A percentile compares a stretch with the other conserved stretches of the same genome.
phyloP scores from a whole-genome alignment of 1,284 basidiomycete species.

The Marasmius tenuissimus region DNA sequence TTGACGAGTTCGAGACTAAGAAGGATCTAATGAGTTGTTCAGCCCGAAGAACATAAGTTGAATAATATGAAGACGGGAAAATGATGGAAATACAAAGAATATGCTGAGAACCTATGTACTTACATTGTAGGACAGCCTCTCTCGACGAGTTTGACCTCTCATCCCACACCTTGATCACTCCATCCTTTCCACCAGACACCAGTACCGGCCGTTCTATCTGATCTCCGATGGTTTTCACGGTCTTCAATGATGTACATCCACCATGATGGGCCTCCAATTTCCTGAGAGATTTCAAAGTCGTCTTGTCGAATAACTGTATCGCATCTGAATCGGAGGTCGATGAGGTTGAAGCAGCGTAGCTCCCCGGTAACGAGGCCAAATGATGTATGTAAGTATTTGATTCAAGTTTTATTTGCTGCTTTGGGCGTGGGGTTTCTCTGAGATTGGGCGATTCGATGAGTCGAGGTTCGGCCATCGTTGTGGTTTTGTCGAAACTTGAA shows the following conservation, averaged over 20 bases:
- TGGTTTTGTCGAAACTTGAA: too few relatives aligned
- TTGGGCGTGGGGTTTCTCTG: background rate
- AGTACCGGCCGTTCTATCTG: slow-evolving; percentile 33
- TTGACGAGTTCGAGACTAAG: slow-evolving; percentile 49
- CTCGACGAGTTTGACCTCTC: slow-evolving; percentile 46
- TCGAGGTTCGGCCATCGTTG: background rate
- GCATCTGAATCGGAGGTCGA: slow-evolving; percentile 19
- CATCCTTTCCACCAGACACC: slow-evolving; percentile 65
- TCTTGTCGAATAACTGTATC: slow-evolving; percentile 65
- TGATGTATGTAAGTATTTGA: background rate
- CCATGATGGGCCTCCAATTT: slow-evolving; percentile 54
- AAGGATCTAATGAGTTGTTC: slow-evolving; percentile 44
- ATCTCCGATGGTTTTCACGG: slow-evolving; percentile 31
- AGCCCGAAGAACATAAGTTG: slow-evolving; percentile 20
- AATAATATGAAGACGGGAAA: too few relatives aligned
- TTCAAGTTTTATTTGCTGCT: background rate
- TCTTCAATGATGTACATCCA: slow-evolving; percentile 51
- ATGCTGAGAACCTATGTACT: slow-evolving; percentile 25
- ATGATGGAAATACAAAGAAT: background rate
- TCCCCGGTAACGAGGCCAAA: background rate
- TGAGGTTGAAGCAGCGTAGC: background rate
- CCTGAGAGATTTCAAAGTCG: slow-evolving; percentile 40
- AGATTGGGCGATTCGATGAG: background rate
- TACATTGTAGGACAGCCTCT: slow-evolving; percentile 53
- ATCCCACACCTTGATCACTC: slow-evolving; percentile 70